Conservation (phyloP, 306 rosid genomes). For the Astragalus glycyphyllos region DNA sequence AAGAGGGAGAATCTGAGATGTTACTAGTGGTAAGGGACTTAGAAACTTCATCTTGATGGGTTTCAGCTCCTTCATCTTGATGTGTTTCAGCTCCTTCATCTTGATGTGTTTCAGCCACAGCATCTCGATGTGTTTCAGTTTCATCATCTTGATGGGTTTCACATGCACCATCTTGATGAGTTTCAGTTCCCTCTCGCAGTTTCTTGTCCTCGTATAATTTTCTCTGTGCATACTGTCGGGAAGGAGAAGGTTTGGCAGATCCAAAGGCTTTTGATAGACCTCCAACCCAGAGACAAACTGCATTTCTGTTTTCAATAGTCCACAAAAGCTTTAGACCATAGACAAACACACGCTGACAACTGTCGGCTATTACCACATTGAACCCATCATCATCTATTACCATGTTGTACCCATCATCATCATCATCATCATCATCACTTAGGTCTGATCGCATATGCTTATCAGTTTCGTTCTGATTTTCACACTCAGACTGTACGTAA, state of each 20-base stretch:
- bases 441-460: conserved; percentile 78
- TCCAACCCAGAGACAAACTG: conserved; percentile 75
- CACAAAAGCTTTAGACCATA: conserved; percentile 94
- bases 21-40: conserved; percentile 46
- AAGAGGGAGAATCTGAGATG: conserved; percentile 45
- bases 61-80: conserved; percentile 32
- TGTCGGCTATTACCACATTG: conserved; percentile 95
- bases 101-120: conserved; percentile 44
- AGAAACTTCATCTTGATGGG: conserved; percentile 57
- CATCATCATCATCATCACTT: conserved; percentile 68
- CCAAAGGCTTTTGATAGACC: conserved; percentile 70
- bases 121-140: conserved; percentile 57
- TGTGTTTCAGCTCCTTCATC: conserved; percentile 48
- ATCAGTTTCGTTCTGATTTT: conserved; percentile 65
- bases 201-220: conserved; percentile 69
- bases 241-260: conserved; percentile 94
- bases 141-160: conserved; percentile 55
- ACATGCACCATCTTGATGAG: conserved; percentile 50
- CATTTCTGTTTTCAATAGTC: conserved; percentile 93
- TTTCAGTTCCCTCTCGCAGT: conserved; percentile 51
- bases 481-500: conserved; percentile 56
- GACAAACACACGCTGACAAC: conserved; percentile 84
- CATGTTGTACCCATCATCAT: conserved; percentile 31
- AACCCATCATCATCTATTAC: conserved; percentile 87
- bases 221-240: conserved; percentile 78